Percentiles rank a stretch among this genome's conserved stretches.
These are phyloP conservation scores for Colletotrichum tropicicola DNA, from an alignment of 2,329 filamentous ascomycete species.

Conservation along the genomic window DNA sequence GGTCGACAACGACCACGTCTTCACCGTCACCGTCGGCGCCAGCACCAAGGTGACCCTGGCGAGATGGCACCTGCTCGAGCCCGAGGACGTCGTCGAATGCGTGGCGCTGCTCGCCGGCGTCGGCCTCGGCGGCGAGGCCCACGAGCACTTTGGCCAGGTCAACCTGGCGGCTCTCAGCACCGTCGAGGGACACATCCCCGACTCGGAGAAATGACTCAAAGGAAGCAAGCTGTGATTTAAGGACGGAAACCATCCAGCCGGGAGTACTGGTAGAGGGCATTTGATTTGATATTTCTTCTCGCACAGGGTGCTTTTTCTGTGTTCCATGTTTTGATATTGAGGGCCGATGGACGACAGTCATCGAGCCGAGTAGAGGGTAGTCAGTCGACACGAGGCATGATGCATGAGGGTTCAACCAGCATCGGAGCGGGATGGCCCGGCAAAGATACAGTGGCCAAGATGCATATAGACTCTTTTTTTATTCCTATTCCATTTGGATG, in stretches of 20 bases:
- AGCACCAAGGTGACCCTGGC: constrained; percentile 93
- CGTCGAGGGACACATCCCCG: constrained; percentile 62
- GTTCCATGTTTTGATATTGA: neutral
- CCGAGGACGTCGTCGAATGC: constrained; percentile 83
- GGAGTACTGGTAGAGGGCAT: constrained; percentile 27
- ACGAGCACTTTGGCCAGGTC: constrained; percentile 58
- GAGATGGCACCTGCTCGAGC: constrained; percentile 89
- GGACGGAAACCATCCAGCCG: constrained; percentile 20
- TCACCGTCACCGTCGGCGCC: constrained; percentile 90
- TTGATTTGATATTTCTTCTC: neutral
- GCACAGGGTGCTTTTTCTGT: neutral
- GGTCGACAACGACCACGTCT: constrained; percentile 74
- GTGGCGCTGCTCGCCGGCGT: constrained; percentile 64
- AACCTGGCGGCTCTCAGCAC: constrained; percentile 64
- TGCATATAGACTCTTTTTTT: constrained; percentile 28
- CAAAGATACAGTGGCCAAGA: constrained; percentile 19
- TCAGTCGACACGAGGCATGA: constrained; percentile 23
- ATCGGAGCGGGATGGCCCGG: constrained; percentile 21
- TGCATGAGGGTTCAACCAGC: constrained; percentile 20
- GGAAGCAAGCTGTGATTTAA: neutral
- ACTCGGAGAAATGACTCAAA: constrained; percentile 22
- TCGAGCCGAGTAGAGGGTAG: constrained; percentile 4
- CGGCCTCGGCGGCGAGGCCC: constrained; percentile 46
- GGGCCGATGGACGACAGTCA: constrained; percentile 18
- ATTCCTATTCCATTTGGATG: neutral